phyloP scores from a whole-genome alignment of 768 basidiomycete species.

The Tricholoma matsutake region DNA sequence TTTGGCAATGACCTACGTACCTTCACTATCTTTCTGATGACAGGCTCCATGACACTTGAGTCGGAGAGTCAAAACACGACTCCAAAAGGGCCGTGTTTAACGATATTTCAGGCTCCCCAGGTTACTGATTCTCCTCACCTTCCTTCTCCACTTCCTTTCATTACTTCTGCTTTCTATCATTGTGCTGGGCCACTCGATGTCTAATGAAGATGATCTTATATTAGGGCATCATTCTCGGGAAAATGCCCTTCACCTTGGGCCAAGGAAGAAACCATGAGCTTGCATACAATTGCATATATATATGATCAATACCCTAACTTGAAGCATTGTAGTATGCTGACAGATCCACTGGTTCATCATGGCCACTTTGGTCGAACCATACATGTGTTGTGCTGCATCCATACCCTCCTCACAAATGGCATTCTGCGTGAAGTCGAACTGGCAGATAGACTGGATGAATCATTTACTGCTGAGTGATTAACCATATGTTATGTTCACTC shows the following conservation, averaged over 20 bases:
- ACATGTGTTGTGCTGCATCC: conserved; percentile 14
- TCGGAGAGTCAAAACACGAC: too few species aligned
- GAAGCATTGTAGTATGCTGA: not conserved
- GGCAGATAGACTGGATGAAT: not conserved
- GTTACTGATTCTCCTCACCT: too few species aligned
- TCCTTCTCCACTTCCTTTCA: too few species aligned
- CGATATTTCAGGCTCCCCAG: too few species aligned
- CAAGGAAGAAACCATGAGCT: not conserved
- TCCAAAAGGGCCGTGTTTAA: too few species aligned
- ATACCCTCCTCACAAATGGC: conserved; percentile 14
- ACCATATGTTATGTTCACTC: not conserved
- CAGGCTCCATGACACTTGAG: too few species aligned
- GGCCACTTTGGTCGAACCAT: conserved; percentile 17
- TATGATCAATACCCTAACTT: not conserved
- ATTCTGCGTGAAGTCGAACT: conserved; percentile 4
- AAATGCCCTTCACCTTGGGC: too few species aligned
- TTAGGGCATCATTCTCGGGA: not conserved
- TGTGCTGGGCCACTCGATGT: not conserved
- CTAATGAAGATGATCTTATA: not conserved
- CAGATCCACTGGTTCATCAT: conserved; percentile 18
- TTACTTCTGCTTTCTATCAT: not conserved
- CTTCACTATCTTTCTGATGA: too few species aligned
- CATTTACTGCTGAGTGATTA: not conserved
- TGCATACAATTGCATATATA: not conserved
- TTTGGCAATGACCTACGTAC: too few species aligned